phyloP scores from a whole-genome alignment of 495 filamentous ascomycete species.

The Talaromyces thailandensis region DNA sequence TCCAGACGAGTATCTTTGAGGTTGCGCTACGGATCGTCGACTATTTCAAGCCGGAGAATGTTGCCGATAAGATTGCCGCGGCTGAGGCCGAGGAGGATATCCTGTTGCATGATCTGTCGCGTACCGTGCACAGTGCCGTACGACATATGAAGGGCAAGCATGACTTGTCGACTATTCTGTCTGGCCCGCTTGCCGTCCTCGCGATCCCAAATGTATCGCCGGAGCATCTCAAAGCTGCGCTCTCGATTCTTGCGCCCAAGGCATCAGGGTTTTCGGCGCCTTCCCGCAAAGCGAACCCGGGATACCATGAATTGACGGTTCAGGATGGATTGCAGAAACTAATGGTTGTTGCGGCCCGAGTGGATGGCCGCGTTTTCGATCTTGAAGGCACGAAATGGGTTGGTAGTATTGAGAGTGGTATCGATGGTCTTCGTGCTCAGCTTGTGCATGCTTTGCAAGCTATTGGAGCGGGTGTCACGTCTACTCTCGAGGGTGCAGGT shows the following conservation, averaged over 20 bases:
- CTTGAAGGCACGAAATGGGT: constrained; percentile 71
- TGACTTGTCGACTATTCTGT: constrained; percentile 66
- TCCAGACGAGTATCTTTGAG: constrained; percentile 84
- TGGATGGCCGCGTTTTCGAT: constrained; percentile 79
- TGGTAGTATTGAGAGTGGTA: constrained; percentile 69
- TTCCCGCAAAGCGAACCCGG: constrained; percentile 61
- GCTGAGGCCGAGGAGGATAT: constrained; percentile 34
- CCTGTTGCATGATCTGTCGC: constrained; percentile 68
- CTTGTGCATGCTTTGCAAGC: constrained; percentile 69
- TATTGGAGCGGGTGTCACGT: constrained; percentile 64
- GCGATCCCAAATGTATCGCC: constrained; percentile 80
- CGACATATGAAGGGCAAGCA: constrained; percentile 42
- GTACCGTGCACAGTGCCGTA: constrained; percentile 54
- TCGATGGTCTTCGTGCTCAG: constrained; percentile 75
- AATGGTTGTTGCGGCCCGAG: constrained; percentile 72
- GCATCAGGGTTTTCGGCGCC: constrained; percentile 67
- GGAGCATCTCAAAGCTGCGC: constrained; percentile 64
- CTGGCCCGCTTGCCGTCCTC: constrained; percentile 69
- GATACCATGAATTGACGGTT: constrained; percentile 66
- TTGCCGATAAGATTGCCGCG: constrained; percentile 18
- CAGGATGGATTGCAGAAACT: constrained; percentile 81
- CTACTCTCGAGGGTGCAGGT: constrained; percentile 61
- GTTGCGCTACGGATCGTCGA: constrained; percentile 77
- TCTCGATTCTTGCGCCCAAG: constrained; percentile 67
- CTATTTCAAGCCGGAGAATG: constrained; percentile 60